Evolutionary conservation across 2,329 filamentous ascomycete genomes (phyloP), one percentile per base, ranked within the genome.

Genomic region (Xylaria arbuscula): DNA sequence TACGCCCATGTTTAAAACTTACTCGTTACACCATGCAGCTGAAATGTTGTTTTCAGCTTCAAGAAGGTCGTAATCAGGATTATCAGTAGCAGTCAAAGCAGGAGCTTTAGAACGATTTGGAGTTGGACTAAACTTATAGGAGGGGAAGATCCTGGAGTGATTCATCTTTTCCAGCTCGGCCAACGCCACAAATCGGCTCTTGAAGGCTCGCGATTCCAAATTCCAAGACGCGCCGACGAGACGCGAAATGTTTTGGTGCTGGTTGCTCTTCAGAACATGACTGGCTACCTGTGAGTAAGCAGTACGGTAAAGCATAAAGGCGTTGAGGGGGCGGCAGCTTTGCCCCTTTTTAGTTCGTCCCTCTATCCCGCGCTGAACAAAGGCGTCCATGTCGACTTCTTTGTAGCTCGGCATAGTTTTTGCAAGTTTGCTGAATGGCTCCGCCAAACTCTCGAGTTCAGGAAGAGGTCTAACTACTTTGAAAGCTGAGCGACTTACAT

Each of bases 241-340:
- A 2, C 32, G 5, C 6, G 28, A 54, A 7, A 36, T n/a, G 2
- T 54, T 6, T 15, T 5, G 6, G 8, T 8, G 8, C 22, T 13
- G 19, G 2, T 28, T 28, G 2, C 10, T 13, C 19, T 22, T 13
- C 3, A 50, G 22, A 10, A 50, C 4, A 11, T 8, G 2, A 10
- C 28, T 4, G 6, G 50, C 51, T 17, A 32, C 51, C 0, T 59
- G 13, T 5, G 0, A 2, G 32, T 63, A 67, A 2, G 60, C 54
- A 32, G 22, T 54, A 9, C 67, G 60, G 42, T 71, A 71, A 2
- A 69, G 58, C 2, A 71, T 28, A 34, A 69, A 71, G 4, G 56
- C 22, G 42, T 69, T 71, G 0, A 38, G 3, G 0, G 69, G 69
- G 0, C 63, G 51, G 9, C 10, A 17, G 1, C 63, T 47, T 8